Evolutionary conservation across 495 filamentous ascomycete species (phyloP).

Genomic region (Darksidea phi): DNA sequence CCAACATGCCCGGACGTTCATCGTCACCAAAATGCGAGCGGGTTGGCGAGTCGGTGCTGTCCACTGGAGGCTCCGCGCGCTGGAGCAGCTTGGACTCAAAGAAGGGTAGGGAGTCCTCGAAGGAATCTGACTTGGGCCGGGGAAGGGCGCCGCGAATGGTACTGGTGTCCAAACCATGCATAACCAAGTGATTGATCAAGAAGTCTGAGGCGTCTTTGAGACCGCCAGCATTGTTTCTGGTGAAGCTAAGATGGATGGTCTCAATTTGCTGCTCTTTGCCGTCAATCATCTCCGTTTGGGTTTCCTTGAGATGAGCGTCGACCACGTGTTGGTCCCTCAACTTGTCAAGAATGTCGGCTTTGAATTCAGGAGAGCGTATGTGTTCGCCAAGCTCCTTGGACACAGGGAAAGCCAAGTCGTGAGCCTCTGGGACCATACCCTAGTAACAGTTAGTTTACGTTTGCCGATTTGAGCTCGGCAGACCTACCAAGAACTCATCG

Average conservation of each 20-base stretch:
- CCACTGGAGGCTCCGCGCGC: conserved; percentile 72
- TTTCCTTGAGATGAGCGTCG: conserved; percentile 64
- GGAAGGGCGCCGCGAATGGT: conserved; percentile 91
- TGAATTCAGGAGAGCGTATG: conserved; percentile 74
- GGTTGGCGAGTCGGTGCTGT: conserved; percentile 78
- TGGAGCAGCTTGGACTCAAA: conserved; percentile 96
- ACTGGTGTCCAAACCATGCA: conserved; percentile 77
- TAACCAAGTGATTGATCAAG: conserved; percentile 75
- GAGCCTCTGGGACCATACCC: conserved; percentile 95
- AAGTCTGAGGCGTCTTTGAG: conserved; percentile 96
- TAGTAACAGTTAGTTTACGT: conserved; percentile 43
- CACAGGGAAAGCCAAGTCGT: conserved; percentile 81
- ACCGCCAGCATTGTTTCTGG: conserved; percentile 93
- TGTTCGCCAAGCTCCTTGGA: conserved; percentile 70
- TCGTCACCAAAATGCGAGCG: conserved; percentile 76
- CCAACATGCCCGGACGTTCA: conserved; percentile 71
- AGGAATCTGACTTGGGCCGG: conserved; percentile 95
- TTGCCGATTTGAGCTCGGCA: not conserved
- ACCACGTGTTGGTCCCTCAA: conserved; percentile 89
- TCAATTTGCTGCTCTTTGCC: conserved; percentile 44
- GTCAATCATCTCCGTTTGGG: conserved; percentile 37
- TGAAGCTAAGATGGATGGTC: conserved; percentile 70
- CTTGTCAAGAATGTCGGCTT: conserved; percentile 73
- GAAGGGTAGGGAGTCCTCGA: conserved; percentile 92
- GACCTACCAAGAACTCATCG: conserved; percentile 81